phyloP scores from a whole-genome alignment of 2,329 filamentous ascomycete genomes.

The Macroventuria anomochaeta region DNA sequence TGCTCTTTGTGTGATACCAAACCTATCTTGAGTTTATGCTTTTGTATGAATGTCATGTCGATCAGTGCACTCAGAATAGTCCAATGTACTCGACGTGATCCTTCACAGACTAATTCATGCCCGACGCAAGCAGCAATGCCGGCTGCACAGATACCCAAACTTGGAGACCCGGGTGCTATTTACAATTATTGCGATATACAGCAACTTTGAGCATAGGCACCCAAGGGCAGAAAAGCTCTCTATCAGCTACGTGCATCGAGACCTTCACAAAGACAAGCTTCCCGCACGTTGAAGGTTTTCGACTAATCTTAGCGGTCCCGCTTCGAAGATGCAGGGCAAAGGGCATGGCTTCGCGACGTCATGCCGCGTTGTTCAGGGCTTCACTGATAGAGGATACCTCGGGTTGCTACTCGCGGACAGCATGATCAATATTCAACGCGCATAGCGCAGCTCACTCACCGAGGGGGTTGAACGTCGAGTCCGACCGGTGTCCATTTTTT shows the following conservation, averaged over 20 bases:
- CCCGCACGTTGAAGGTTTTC: background rate
- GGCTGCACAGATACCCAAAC: background rate
- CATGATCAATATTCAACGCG: no score
- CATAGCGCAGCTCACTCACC: no score
- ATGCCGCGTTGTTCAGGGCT: background rate
- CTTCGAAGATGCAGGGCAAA: background rate
- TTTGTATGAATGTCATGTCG: background rate
- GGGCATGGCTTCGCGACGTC: background rate
- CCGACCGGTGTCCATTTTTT: no score
- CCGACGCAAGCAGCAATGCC: background rate
- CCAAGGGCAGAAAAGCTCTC: slow-evolving; percentile 1
- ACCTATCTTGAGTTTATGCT: background rate
- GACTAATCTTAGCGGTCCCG: slow-evolving; percentile 8
- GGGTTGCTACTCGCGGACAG: no score
- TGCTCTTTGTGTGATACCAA: background rate
- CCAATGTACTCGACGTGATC: background rate
- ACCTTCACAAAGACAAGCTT: background rate
- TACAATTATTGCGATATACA: background rate
- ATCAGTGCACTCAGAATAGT: slow-evolving; percentile 6
- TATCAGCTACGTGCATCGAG: background rate
- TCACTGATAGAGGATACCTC: background rate
- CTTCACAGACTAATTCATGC: background rate
- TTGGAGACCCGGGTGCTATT: background rate
- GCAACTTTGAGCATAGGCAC: background rate
- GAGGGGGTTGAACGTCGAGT: no score